Evolutionary conservation across 1,284 basidiomycete genomes (phyloP), one percentile per base, ranked within the genome.

Genomic region (Fomitopsis palustris): DNA sequence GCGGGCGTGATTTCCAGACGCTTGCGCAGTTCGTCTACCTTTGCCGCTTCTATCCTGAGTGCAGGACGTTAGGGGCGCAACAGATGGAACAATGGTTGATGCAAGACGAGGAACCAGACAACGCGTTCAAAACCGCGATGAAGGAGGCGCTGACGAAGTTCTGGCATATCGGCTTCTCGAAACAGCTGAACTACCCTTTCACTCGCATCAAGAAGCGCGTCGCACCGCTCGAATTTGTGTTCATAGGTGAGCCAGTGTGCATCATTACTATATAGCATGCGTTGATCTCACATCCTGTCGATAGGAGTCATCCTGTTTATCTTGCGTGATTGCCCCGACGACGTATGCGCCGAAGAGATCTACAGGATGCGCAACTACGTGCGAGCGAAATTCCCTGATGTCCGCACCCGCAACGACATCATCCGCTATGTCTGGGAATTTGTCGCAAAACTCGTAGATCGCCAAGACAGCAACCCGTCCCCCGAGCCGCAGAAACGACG

Each of bases 161-260:
- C 55, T 79, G 78, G 72, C 72, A 78, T 27, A 77, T 91, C 53
- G 85, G 85, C 1, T 65, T 65, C 21, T 68, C 76, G 16, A 38
- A 64, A 0, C 58, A 61, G 5, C 70, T 80, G 29, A 79, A 78
- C 41, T 56, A 65, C 21, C 80, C 73, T 0, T 86, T 90, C 64
- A 74, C 65, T 25, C 73, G 77, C 23, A 79, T 88, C 21, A 71
- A 75, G 54, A 78, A 80, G 57, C 79, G 84, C n/a, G 77, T 90
- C 31, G 84, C 89, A 0, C 89, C 89, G 1, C 82, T 85, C 10
- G 88, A 91, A 69, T 90, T 91, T 68, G 81, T 88, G 27, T 91
- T 87, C 72, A 83, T 88, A 38, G 88, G 88, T 87, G 64, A 52
- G 76, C 64, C 21, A 12, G 5, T 31, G 29, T 29, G n/a, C 31